Evolutionary conservation across 345 rosid genomes (phyloP).

Genomic region (Salix exigua): DNA sequence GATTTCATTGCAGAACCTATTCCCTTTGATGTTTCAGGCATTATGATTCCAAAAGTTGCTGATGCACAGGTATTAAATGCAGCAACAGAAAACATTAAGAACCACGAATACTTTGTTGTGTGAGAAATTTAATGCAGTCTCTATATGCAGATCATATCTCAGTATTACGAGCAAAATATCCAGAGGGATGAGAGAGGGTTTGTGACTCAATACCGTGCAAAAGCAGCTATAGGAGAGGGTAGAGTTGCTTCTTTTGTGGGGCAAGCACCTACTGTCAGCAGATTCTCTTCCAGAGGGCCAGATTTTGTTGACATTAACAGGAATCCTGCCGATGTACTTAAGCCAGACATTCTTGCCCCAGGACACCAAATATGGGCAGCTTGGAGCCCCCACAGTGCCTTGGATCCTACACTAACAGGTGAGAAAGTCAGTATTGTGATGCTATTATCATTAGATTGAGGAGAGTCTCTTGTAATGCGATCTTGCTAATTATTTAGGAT

Average conservation of each 20-base stretch:
- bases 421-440: not conserved
- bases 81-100: too few species aligned
- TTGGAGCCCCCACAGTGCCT: conserved; percentile 76
- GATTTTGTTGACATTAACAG: conserved; percentile 45
- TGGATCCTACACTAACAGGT: conserved; percentile 55
- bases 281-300: conserved; percentile 84
- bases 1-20: conserved; percentile 65
- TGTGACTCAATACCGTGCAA: conserved; percentile 39
- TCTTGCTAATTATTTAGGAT: conserved; percentile 31
- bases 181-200: conserved; percentile 37
- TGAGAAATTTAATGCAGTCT: not conserved
- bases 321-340: conserved; percentile 59
- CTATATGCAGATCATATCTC: conserved; percentile 39
- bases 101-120: not conserved
- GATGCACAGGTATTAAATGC: conserved; percentile 51
- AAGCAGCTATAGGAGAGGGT: conserved; percentile 60
- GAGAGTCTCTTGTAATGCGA: not conserved
- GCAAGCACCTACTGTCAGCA: conserved; percentile 55
- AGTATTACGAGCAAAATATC: conserved; percentile 60
- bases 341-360: conserved; percentile 84
- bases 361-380: conserved; percentile 96
- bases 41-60: conserved; percentile 53
- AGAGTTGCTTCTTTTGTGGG: conserved; percentile 49
- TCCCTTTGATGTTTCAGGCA: conserved; percentile 49
- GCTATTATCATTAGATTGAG: not conserved